Evolutionary conservation across 2,329 filamentous ascomycete genomes (phyloP), one percentile per base, ranked within the genome.

Genomic region (Penicillium olsonii): DNA sequence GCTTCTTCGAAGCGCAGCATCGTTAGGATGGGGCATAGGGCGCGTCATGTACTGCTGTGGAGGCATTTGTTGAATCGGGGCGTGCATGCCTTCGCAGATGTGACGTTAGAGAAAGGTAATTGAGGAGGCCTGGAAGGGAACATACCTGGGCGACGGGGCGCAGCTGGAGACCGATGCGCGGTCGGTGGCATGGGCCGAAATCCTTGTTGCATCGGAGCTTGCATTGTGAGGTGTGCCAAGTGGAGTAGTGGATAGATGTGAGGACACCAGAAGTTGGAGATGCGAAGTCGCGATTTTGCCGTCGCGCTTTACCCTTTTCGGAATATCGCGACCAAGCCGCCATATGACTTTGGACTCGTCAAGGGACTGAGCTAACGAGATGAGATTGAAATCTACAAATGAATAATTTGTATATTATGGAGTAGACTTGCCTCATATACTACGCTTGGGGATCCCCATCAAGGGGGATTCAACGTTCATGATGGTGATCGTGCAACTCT

Each of bases 1-100:
- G 66, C 89, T 90, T 60, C 90, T 85, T 53, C 91, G 84, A 70
- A 92, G 90, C 38, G 87, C 85, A 55, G 67, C 65, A 37, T 74
- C 71, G 26, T 68, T 70, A 20, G 68, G 67, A 37, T 69, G 68
- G 29, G 66, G 54, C 53, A 69, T 68, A 46, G 63, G 61, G 50
- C 70, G 71, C 18, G 65, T 53, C 54, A 72, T 63, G 50, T 70
- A 69, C 45, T 73, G 71, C 19, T 67, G 63, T 37, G 70, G 63
- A 18, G 69, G 63, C 17, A 69, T 63, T 49, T 74, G 71, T 33
- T 65, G 57, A 56, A 70, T 63, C 10, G 64, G 60, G 26, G 71
- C 65, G 14, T 68, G 63, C 64, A 74, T 70, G 62, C 47, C 35
- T 53, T 54, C 35, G 17, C 35, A 29, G 44, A 38, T 55, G 41